Evolutionary conservation across 108 stramenopile species (phyloP).

Genomic region (Nitzschia sp.): DNA sequence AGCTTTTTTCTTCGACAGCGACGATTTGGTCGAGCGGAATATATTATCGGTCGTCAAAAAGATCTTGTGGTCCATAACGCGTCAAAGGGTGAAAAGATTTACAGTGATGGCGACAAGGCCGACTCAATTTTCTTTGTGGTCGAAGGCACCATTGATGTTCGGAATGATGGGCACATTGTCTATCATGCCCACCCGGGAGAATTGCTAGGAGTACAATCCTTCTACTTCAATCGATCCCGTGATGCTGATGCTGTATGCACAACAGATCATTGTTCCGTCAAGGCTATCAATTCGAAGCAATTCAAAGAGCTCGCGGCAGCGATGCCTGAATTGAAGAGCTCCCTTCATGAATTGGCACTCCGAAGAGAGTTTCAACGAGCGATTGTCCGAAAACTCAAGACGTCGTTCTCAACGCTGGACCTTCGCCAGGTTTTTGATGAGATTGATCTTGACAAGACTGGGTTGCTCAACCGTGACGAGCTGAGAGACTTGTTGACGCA

Average conservation of each 20-base stretch:
- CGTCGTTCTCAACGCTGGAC: slow-evolving; percentile 39
- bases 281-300: slow-evolving; percentile 33
- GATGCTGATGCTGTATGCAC: slow-evolving; percentile 56
- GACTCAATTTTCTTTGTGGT: slow-evolving; percentile 59
- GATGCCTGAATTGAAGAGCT: slow-evolving; percentile 41
- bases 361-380: slow-evolving; percentile 70
- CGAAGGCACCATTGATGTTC: slow-evolving; percentile 59
- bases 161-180: slow-evolving; percentile 41
- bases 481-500: slow-evolving; percentile 38
- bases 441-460: slow-evolving; percentile 48
- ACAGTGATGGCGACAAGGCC: slow-evolving; percentile 47
- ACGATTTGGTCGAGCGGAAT: slow-evolving; percentile 56
- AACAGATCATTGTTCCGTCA: slow-evolving; percentile 39
- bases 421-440: slow-evolving; percentile 60
- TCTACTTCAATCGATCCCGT: slow-evolving; percentile 39
- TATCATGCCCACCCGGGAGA: slow-evolving; percentile 44
- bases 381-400: slow-evolving; percentile 42
- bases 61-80: slow-evolving; percentile 52
- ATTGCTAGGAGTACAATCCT: slow-evolving; percentile 51
- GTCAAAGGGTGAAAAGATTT: slow-evolving; percentile 54
- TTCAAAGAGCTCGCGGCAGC: slow-evolving; percentile 40
- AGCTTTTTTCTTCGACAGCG: too few species aligned
- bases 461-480: slow-evolving; percentile 41
- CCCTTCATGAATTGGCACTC: slow-evolving; percentile 52
- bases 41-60: slow-evolving; percentile 51